Evolutionary conservation across 2,329 filamentous ascomycete genomes (phyloP).

Genomic region (Colletotrichum sp.): DNA sequence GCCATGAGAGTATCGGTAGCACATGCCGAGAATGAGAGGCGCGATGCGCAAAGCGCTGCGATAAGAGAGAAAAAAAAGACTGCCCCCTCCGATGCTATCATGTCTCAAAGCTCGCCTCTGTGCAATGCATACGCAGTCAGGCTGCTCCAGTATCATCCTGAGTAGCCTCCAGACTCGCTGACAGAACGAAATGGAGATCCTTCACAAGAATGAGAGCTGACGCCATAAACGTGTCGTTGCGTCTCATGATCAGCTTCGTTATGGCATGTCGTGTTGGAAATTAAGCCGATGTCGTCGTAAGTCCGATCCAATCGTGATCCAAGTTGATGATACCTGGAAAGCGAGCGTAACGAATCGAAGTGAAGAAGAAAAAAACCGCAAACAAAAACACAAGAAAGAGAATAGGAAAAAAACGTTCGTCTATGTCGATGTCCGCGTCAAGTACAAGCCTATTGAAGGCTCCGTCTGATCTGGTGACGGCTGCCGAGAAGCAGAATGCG

Average conservation of each 20-base stretch:
- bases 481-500: conserved; percentile 22
- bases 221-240: conserved; percentile 1
- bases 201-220: background rate
- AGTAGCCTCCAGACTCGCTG: background rate
- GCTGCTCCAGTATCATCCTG: background rate
- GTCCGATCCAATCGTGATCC: conserved; percentile 13
- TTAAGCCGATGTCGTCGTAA: conserved; percentile 11
- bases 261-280: conserved; percentile 7
- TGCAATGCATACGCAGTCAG: conserved; percentile 3
- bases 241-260: conserved; percentile 17
- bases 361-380: background rate
- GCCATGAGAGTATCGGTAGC: conserved; percentile 10
- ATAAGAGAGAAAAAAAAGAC: background rate
- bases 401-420: conserved; percentile 11
- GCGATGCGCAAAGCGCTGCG: conserved; percentile 1
- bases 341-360: conserved; percentile 10
- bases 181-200: background rate
- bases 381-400: background rate
- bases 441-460: conserved; percentile 23
- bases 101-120: background rate
- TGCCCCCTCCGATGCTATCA: background rate
- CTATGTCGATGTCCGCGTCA: conserved; percentile 23
- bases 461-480: conserved; percentile 20
- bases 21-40: background rate
- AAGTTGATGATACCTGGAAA: background rate